Evolutionary conservation across 495 filamentous ascomycete genomes (phyloP), one percentile per base, ranked within the genome.

Genomic region (Tricharina praecox): DNA sequence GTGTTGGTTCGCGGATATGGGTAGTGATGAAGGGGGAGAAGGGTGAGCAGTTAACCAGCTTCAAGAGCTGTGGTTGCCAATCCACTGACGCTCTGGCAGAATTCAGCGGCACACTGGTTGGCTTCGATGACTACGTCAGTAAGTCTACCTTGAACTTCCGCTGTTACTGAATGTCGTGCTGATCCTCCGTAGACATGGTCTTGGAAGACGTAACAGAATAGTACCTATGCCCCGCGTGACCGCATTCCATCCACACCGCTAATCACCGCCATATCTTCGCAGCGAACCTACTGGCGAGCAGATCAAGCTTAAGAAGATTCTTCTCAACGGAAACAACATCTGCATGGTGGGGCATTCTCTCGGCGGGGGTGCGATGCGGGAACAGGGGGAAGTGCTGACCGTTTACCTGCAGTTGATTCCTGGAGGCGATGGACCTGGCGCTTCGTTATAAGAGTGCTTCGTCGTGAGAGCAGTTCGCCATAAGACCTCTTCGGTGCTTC

Each of bases 51-150:
- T 46, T 24, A 13, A 23, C 23, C 30, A 19, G 21, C 21, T 24
- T 18, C 13, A n/a, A 40, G n/a, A n/a, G n/a, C n/a, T 21, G 10
- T 21, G 20, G 13, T 11, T 40, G 37, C 18, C 15, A 16, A n/a
- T 15, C 20, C 23, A 23, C 36, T 24, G 23, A 26, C 39, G 23
- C 23, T 49, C 18, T 37, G 47, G 2, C 53, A 96, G 90, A 97
- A 62, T 96, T 96, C 67, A 78, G 81, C 45, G 90, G 90, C 33
- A 95, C 84, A 4, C 68, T 97, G 19, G 72, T 93, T 26, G 90
- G 90, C 2, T 97, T 95, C 56, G 90, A 97, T 63, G 90, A 97
- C 73, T 97, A 94, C 68, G 90, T 97, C 70, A 97, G 86, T 94
- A 77, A 67, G 88, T 93, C 4, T 4, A 34, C 39, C 21, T 44